phyloP scores from a whole-genome alignment of 768 basidiomycete species.

The Lepiota brunneoincarnata region DNA sequence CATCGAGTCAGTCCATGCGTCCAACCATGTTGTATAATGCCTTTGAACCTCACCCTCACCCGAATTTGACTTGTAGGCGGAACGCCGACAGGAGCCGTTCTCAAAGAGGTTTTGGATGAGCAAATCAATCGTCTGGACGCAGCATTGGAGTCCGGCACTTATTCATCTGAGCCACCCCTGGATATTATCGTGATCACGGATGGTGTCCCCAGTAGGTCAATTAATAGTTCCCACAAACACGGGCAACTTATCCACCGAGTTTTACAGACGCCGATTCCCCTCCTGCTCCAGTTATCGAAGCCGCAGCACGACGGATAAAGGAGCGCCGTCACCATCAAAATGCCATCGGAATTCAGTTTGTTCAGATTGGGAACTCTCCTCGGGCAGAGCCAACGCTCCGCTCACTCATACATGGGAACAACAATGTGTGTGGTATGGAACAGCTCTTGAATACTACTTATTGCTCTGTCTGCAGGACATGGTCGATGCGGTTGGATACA shows the following conservation, averaged over 20 bases:
- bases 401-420: slow-evolving; percentile 23
- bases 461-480: slow-evolving; percentile 21
- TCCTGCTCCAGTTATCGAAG: slow-evolving; percentile 16
- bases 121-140: slow-evolving; percentile 22
- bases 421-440: slow-evolving; percentile 19
- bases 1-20: slow-evolving; percentile 14
- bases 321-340: slow-evolving; percentile 28
- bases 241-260: not conserved
- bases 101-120: slow-evolving; percentile 14
- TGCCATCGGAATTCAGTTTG: slow-evolving; percentile 29
- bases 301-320: slow-evolving; percentile 21
- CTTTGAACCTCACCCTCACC: not conserved
- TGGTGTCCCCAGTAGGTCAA: slow-evolving; percentile 24
- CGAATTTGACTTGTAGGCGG: slow-evolving; percentile 14
- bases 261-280: not conserved
- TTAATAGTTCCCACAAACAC: not conserved
- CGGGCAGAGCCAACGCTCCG: slow-evolving; percentile 20
- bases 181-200: slow-evolving; percentile 34
- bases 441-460: not conserved
- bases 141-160: slow-evolving; percentile 14
- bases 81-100: slow-evolving; percentile 28
- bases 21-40: not conserved
- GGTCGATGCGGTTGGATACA: slow-evolving; percentile 28
- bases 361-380: slow-evolving; percentile 29
- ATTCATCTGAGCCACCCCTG: slow-evolving; percentile 23